Evolutionary conservation across 768 basidiomycete species (phyloP).

Genomic region (Kwoniella dendrophila): DNA sequence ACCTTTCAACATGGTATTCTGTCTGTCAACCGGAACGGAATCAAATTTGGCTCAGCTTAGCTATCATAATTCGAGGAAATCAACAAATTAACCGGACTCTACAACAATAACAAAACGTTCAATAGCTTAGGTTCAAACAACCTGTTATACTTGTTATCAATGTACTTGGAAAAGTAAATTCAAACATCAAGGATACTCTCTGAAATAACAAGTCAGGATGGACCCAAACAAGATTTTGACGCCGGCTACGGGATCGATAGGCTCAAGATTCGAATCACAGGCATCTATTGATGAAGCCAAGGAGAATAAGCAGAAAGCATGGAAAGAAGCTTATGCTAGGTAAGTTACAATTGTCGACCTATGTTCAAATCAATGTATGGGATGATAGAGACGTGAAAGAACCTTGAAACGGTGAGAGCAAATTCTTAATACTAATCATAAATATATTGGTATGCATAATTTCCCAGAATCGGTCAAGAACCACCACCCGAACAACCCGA

Average conservation of each 20-base stretch:
- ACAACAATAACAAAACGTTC: no score
- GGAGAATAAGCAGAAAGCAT: constrained; percentile 53
- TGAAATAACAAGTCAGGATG: constrained; percentile 9
- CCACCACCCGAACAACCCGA: constrained; percentile 54
- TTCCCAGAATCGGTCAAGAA: constrained; percentile 55
- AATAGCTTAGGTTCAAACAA: no score
- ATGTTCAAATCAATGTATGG: no score
- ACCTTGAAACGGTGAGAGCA: no score
- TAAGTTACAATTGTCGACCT: constrained; percentile 18
- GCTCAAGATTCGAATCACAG: constrained; percentile 56
- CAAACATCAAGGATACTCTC: not conserved
- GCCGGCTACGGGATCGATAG: constrained; percentile 34
- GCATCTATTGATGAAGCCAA: constrained; percentile 55
- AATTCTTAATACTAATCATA: no score
- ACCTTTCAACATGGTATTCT: no score
- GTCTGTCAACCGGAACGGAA: no score
- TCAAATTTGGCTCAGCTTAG: constrained; percentile 7
- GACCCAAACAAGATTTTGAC: constrained; percentile 24
- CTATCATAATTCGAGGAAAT: no score
- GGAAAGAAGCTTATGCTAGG: constrained; percentile 58
- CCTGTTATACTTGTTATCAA: no score
- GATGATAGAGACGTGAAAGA: no score
- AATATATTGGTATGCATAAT: not conserved
- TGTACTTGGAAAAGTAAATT: no score
- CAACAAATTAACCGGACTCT: no score